These are phyloP conservation scores for barrel medic (Medicago truncatula) DNA, from an alignment of 306 rosid species.

Conservation along the genomic window MtrunA17r5.0-ANR NC_053049.1:37437501-37438000, in stretches of 20 bases:
- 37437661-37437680: constrained; percentile 68
- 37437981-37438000: constrained; percentile 59
- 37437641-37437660: constrained; percentile 65
- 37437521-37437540: constrained; percentile 65
- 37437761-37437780: constrained; percentile 68
- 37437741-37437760: constrained; percentile 62
- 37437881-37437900: constrained; percentile 60
- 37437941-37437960: constrained; percentile 63
- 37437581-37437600: constrained; percentile 49
- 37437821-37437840: constrained; percentile 76
- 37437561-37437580: constrained; percentile 62
- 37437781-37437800: constrained; percentile 62
- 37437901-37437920: constrained; percentile 70
- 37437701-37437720: constrained; percentile 67
- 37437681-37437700: constrained; percentile 54
- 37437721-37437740: constrained; percentile 65
- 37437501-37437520: constrained; percentile 69
- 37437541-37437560: constrained; percentile 51
- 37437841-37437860: constrained; percentile 75
- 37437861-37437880: constrained; percentile 77
- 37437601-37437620: constrained; percentile 84
- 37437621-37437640: constrained; percentile 71
- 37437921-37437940: constrained; percentile 85
- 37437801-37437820: constrained; percentile 71
- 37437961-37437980: constrained; percentile 53